Evolutionary conservation across 768 basidiomycete genomes (phyloP), one percentile per base, ranked within the genome.

Genomic region (Cubamyces lactineus): DNA sequence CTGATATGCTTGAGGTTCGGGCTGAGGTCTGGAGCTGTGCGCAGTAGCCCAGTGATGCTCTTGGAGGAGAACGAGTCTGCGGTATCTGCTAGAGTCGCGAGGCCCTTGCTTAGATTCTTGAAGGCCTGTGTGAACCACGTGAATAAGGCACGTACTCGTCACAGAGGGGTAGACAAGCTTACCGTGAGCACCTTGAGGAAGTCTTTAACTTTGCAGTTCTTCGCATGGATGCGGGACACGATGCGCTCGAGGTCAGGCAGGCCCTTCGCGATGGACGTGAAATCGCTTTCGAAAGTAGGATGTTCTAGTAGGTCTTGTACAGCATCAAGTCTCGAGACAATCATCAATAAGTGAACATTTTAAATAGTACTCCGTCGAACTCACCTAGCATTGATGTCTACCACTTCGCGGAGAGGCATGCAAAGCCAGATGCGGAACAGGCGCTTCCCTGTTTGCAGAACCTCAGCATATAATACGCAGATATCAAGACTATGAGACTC

Each of bases 371-470:
- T 34, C 1, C 5, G n/a, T n/a, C n/a, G 5, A 51, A 63, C 78
- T 64, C 69, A 92, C 94, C 95, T 82, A 42, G 91, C 88, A 69
- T 96, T 96, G 75, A 99, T 98, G 50, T 91, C 91, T 12, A 82
- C 72, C 39, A 87, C 86, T 41, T 91, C 86, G 30, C 89, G 85
- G 64, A 99, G 76, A 19, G 97, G 97, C 82, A 89, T 89, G 65
- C 94, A 97, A 8, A 99, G 79, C 97, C 97, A 99, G 55, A 96
- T 90, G 43, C 96, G 86, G 83, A 99, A 98, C 28, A 98, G 80
- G 24, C 97, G 86, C 73, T 98, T 98, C 42, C 95, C 93, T 93
- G 56, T 11, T 39, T 12, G 23, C 19, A 3, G 15, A 41, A 28
- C 7, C 28, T 52, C 16, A 49, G 5, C 5, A 21, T 30, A 12